Evolutionary conservation across 257 asterid species (phyloP).

Genomic region (Marsdenia floribunda): DNA sequence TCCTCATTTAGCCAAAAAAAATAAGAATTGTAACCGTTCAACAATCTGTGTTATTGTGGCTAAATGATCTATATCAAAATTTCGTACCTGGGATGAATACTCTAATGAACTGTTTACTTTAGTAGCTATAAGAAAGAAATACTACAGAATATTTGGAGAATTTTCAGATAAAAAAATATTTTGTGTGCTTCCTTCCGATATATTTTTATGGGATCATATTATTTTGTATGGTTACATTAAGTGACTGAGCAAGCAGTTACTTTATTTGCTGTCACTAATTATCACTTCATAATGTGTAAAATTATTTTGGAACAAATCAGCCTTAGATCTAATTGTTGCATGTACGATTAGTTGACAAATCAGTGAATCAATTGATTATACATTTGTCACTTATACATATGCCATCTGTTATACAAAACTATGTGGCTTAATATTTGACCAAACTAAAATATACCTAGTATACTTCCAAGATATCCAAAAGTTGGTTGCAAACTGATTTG

Average conservation of each 20-base stretch:
- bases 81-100: too few relatives aligned
- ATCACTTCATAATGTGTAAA: not conserved
- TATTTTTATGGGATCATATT: not conserved
- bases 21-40: too few relatives aligned
- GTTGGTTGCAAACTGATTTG: too few relatives aligned
- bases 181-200: not conserved
- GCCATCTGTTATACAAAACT: not conserved
- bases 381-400: not conserved
- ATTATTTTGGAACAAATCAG: not conserved
- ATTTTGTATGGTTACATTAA: not conserved
- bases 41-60: too few relatives aligned
- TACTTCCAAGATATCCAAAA: too few relatives aligned
- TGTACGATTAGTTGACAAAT: not conserved
- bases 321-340: not conserved
- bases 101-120: not conserved
- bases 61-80: too few relatives aligned
- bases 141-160: not conserved
- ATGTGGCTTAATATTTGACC: not conserved
- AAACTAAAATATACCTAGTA: not conserved
- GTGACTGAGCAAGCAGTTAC: not conserved
- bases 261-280: not conserved
- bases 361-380: not conserved
- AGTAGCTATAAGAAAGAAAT: not conserved
- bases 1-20: too few relatives aligned
- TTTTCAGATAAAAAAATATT: not conserved